Base-by-base conservation (phyloP, 2,329 filamentous ascomycete species). In the Phialophora macrospora region DNA sequence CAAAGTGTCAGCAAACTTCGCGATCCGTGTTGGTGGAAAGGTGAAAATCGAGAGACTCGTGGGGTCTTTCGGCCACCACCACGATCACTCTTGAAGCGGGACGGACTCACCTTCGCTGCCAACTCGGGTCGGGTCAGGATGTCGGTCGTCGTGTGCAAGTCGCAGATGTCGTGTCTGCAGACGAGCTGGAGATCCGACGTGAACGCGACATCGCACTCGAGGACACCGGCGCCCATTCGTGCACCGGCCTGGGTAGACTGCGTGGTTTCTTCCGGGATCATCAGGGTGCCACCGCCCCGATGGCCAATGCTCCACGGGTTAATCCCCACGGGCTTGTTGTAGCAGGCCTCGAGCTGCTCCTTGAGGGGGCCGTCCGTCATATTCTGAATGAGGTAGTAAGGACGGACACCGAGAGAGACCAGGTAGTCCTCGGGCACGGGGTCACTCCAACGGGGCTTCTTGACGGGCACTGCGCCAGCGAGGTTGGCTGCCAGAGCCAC, bases 131-230 rank as follows among this genome's bases (percentile, higher is more conserved):
- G 80, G 55, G 81, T 75, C 68, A 90, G 81, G 73, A 90, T 88
- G 78, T 90, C 85, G 73, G 88, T 90, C 8, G 88, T 90, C 24
- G 85, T 87, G 78, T 90, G 87, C 48, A 90, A 77, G 72, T 90
- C 88, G 76, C 88, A 90, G 70, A 88, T 84, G 55, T 83, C 84
- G 77, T 90, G 88, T 55, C 88, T 84, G 78, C 88, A 90, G 52
- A 90, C 87, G n/a, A 90, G 84, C 73, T 87, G 77, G 32, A 82
- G 81, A 75, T 90, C 88, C 69, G 80, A 82, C 65, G 88, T 90
- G 77, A 90, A 90, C 41, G 85, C 81, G 17, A 89, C 87, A 74
- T 90, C 88, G 75, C 88, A 90, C 77, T 90, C 88, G 59, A 88
- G 82, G 51, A 89, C 81, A 49, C 87, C 88, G 4, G 87, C 85